phyloP scores from a whole-genome alignment of 805 yeast species.

The Barnettozyma wickerhamii region DNA sequence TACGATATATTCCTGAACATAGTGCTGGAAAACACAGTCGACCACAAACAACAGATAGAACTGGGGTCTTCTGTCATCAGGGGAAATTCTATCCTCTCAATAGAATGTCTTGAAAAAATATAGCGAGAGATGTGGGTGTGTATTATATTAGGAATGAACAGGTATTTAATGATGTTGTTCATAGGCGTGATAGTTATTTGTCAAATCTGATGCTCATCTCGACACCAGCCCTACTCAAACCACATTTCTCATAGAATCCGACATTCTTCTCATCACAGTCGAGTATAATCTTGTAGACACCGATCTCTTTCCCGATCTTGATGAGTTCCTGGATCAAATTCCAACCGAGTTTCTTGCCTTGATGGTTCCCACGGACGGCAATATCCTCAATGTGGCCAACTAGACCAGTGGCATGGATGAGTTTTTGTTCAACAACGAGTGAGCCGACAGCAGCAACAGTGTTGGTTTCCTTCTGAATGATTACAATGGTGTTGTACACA shows the following conservation, averaged over 20 bases:
- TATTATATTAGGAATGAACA: background rate
- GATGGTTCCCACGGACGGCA: conserved; percentile 68
- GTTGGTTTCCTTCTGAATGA: conserved; percentile 42
- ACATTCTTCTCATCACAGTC: conserved; percentile 86
- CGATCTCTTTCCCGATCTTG: conserved; percentile 49
- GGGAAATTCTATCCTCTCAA: conserved; percentile 72
- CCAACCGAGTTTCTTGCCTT: conserved; percentile 80
- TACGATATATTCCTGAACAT: conserved; percentile 72
- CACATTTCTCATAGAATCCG: conserved; percentile 87
- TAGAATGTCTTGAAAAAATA: conserved; percentile 41
- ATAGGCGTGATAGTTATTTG: conserved; percentile 2
- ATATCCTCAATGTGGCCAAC: conserved; percentile 97
- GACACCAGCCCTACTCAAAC: conserved; percentile 57
- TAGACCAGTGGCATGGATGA: conserved; percentile 77
- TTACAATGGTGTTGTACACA: conserved; percentile 67
- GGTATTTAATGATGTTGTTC: background rate
- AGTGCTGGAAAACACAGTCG: conserved; percentile 68
- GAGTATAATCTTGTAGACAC: conserved; percentile 84
- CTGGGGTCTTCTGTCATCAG: conserved; percentile 72
- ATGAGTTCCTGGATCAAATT: conserved; percentile 59
- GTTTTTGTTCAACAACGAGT: conserved; percentile 71
- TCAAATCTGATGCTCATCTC: conserved; percentile 58
- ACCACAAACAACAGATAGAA: conserved; percentile 32
- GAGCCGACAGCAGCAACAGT: conserved; percentile 80
- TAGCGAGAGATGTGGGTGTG: conserved; percentile 2